phyloP scores from a whole-genome alignment of 2,329 filamentous ascomycete species.

The Aureobasidium pullulans region DNA sequence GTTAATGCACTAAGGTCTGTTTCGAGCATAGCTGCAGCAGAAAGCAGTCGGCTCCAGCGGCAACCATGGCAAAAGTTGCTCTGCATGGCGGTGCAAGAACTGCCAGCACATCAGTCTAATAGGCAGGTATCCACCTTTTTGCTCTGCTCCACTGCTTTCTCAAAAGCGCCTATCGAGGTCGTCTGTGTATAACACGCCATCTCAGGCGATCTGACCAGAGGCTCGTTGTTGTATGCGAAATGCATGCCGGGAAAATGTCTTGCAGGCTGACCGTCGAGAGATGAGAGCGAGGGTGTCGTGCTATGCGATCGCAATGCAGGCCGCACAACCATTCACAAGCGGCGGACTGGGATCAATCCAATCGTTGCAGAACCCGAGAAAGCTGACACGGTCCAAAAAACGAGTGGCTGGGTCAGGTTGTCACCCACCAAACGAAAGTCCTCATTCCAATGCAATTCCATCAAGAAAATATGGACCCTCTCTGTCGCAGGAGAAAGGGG shows the following conservation, averaged over 20 bases:
- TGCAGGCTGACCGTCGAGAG: not conserved
- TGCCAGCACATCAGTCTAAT: slow-evolving; percentile 3
- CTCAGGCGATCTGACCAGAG: not conserved
- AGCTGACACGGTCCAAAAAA: slow-evolving; percentile 3
- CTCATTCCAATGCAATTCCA: not conserved
- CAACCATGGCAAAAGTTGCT: slow-evolving; percentile 4
- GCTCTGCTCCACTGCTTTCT: not conserved
- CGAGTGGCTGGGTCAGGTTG: slow-evolving; percentile 1
- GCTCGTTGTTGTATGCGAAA: not conserved
- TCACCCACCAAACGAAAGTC: not conserved
- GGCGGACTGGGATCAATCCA: not conserved
- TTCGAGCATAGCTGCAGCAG: not conserved
- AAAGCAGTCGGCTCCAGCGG: not conserved
- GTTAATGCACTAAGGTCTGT: not conserved
- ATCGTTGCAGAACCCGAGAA: not conserved
- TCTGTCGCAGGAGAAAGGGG: not conserved
- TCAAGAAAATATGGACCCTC: not conserved
- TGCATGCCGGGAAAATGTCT: slow-evolving; percentile 4
- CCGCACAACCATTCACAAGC: slow-evolving; percentile 6
- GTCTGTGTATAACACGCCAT: slow-evolving; percentile 9
- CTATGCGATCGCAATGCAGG: not conserved
- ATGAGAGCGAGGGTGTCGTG: not conserved
- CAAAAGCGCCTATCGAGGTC: not conserved
- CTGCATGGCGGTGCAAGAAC: not conserved
- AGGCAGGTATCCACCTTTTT: not conserved